phyloP scores from a whole-genome alignment of 2,329 filamentous ascomycete species.

The Bretziella fagacearum region DNA sequence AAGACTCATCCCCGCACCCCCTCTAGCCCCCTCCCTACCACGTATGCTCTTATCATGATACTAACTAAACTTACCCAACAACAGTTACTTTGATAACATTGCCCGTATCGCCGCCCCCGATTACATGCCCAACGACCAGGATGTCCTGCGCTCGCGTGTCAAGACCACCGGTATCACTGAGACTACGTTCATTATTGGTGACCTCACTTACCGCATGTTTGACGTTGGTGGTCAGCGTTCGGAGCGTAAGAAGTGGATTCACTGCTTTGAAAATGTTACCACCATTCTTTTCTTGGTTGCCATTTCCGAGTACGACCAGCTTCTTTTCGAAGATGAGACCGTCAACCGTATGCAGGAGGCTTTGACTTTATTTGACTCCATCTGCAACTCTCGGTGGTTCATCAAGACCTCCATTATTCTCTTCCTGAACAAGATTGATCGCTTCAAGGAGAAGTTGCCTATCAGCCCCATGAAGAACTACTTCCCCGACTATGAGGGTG shows the following conservation, averaged over 20 bases:
- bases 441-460: slow-evolving; percentile 73
- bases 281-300: slow-evolving; percentile 93
- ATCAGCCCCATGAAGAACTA: slow-evolving; percentile 76
- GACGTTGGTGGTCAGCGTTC: slow-evolving; percentile 91
- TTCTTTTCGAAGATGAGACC: slow-evolving; percentile 90
- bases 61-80: slow-evolving; percentile 22
- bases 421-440: slow-evolving; percentile 81
- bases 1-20: no score
- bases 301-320: slow-evolving; percentile 92
- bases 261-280: slow-evolving; percentile 96
- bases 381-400: slow-evolving; percentile 81
- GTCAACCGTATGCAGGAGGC: slow-evolving; percentile 91
- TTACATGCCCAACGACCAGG: slow-evolving; percentile 90
- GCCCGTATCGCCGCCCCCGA: slow-evolving; percentile 78
- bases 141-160: slow-evolving; percentile 87
- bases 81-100: slow-evolving; percentile 89
- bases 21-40: no score
- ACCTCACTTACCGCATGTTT: slow-evolving; percentile 93
- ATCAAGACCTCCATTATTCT: slow-evolving; percentile 79
- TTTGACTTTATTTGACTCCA: slow-evolving; percentile 70
- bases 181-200: slow-evolving; percentile 88
- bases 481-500: slow-evolving; percentile 84
- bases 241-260: slow-evolving; percentile 98
- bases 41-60: no score
- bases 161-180: slow-evolving; percentile 97